Evolutionary conservation across 2,329 filamentous ascomycete species (phyloP), one percentile per base, ranked within the genome.

Genomic region (Apiospora sp.): DNA sequence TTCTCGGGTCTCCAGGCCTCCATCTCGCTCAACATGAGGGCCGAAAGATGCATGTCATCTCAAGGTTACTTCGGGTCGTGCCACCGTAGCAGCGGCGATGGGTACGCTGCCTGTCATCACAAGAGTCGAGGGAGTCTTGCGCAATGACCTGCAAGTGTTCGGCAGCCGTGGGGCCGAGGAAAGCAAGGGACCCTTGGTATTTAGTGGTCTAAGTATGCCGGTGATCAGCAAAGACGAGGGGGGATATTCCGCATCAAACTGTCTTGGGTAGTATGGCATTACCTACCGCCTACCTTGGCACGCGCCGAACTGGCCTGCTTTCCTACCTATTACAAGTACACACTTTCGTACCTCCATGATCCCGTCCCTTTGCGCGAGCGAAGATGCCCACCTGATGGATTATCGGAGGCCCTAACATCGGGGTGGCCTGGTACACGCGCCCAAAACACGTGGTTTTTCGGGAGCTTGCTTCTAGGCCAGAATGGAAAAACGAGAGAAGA

Each of bases 361-460:
- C 27, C 27, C 37, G 10, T 10, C 10, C 37, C 37, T 10, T 41
- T 41, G 37, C 37, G 37, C 37, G 37, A 41, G 37, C 8, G 14
- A 34, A 19, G 27, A 58, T 58, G 51, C 16, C 27, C 51, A 58
- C 51, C 51, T 58, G 14, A n/a, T n/a, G n/a, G n/a, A 19, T 16
- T 30, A 30, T 30, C 4, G 49, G 49, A 58, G 51, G 27, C 6
- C 30, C 51, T 19, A 48, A 22, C 44, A 22, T 19, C 44, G 5
- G 5, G 27, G 19, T 22, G 51, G 27, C 27, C 51, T 34, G 27
- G 51, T 58, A 58, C 13, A 34, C 51, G 16, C 34, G 51, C 51
- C n/a, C 24, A 34, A 58, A 58, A 58, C 51, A 58, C 51, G 51
- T 58, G 51, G 51, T 58, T 58, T 34, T 34, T 19, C 51, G 51